A percentile compares a stretch with the other conserved stretches of the same genome.
These are phyloP conservation scores for Russula virescens DNA, from an alignment of 768 basidiomycete species.

Conservation along the genomic window DNA sequence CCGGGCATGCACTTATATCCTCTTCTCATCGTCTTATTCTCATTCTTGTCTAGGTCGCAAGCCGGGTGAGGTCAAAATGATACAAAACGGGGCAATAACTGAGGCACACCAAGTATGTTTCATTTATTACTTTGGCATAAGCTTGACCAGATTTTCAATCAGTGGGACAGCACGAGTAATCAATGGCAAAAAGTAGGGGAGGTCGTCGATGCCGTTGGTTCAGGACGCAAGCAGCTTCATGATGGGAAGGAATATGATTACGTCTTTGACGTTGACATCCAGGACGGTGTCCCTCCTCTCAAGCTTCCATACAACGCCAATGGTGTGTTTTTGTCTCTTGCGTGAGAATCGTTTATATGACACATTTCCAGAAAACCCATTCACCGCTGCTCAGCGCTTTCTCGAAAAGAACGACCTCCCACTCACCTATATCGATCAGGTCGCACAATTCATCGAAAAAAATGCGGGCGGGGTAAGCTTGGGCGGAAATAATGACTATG, in stretches of 20 bases:
- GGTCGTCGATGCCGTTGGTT: constrained; percentile 91
- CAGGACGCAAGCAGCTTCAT: constrained; percentile 85
- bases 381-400: constrained; percentile 83
- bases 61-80: constrained; percentile 89
- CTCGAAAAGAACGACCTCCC: constrained; percentile 80
- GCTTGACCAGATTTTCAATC: neutral
- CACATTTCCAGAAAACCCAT: constrained; percentile 72
- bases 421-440: constrained; percentile 75
- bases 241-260: constrained; percentile 96
- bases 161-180: constrained; percentile 73
- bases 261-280: constrained; percentile 97
- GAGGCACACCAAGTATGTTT: constrained; percentile 84
- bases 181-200: constrained; percentile 94
- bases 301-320: constrained; percentile 91
- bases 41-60: constrained; percentile 60
- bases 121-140: neutral
- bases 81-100: constrained; percentile 70
- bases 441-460: constrained; percentile 90
- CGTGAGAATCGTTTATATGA: neutral
- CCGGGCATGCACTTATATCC: constrained; percentile 48
- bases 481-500: constrained; percentile 54
- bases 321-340: constrained; percentile 43
- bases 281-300: constrained; percentile 86
- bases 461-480: constrained; percentile 77
- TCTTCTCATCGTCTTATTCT: neutral